phyloP scores from a whole-genome alignment of 352 stramenopile genomes.

The Pythium vanterpoolii region DNA sequence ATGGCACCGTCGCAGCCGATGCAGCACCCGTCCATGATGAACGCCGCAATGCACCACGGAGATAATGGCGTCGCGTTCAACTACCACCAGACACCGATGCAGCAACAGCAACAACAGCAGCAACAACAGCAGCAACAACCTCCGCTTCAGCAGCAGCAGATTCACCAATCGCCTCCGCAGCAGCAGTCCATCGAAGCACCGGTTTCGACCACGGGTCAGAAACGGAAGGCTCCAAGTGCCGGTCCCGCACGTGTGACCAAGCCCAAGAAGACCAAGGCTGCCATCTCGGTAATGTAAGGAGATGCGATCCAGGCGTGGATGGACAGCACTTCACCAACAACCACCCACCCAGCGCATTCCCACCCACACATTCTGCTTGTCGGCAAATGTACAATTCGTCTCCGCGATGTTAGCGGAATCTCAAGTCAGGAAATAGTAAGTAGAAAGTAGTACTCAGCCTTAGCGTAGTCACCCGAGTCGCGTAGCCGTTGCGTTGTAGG shows the following conservation, averaged over 20 bases:
- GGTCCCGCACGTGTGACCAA: constrained; percentile 14
- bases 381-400: constrained; percentile 5
- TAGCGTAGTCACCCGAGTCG: neutral
- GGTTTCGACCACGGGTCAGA: constrained; percentile 5
- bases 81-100: constrained; percentile 30
- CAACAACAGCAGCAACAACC: constrained; percentile 27
- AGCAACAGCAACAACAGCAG: too few species aligned
- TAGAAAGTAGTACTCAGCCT: neutral
- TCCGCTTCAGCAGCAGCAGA: constrained; percentile 1
- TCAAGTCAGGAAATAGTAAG: neutral
- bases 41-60: constrained; percentile 30
- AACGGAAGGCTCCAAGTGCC: constrained; percentile 17
- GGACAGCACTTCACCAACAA: too few species aligned
- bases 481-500: too few species aligned
- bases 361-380: neutral
- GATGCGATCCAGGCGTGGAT: neutral
- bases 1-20: constrained; percentile 17
- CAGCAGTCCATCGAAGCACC: constrained; percentile 10
- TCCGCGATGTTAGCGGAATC: neutral
- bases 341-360: too few species aligned
- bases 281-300: too few species aligned
- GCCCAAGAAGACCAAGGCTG: constrained; percentile 27
- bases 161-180: constrained; percentile 16
- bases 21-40: constrained; percentile 55
- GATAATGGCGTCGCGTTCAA: constrained; percentile 28